phyloP scores from a whole-genome alignment of 495 filamentous ascomycete species.

The Parachaetomium inaequale region DNA sequence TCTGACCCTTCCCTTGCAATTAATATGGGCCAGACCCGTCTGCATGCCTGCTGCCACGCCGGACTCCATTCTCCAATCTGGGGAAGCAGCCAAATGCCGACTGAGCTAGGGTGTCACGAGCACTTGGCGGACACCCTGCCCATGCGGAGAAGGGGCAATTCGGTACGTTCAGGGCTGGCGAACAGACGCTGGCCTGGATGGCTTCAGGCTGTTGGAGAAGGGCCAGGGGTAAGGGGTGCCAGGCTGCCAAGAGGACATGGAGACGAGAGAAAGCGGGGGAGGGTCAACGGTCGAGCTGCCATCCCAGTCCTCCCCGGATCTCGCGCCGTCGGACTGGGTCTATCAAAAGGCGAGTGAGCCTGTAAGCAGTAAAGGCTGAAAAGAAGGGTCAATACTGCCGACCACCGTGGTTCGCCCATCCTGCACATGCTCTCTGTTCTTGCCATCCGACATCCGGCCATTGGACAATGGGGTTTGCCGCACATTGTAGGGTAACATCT shows the following conservation, averaged over 20 bases:
- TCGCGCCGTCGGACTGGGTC: neutral
- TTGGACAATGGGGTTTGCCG: conserved; percentile 8
- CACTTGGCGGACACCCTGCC: neutral
- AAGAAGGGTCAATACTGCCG: neutral
- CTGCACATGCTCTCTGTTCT: neutral
- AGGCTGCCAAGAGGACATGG: neutral
- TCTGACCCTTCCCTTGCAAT: neutral
- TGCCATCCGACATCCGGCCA: neutral
- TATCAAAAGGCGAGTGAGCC: neutral
- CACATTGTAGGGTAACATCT: conserved; percentile 13
- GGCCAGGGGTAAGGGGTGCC: neutral
- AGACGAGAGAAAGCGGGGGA: conserved; percentile 7
- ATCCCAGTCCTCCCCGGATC: neutral
- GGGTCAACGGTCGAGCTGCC: conserved; percentile 1
- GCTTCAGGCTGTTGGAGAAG: conserved; percentile 7
- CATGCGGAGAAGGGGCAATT: conserved; percentile 12
- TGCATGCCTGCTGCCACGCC: neutral
- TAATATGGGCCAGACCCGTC: neutral
- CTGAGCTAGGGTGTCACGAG: conserved; percentile 13
- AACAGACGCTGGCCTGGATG: neutral
- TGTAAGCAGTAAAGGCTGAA: conserved; percentile 6
- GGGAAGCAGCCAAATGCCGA: conserved; percentile 11
- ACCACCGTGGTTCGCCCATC: neutral
- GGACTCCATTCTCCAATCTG: conserved; percentile 12
- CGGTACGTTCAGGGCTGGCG: neutral